These are phyloP conservation scores for Phytophthora citrophthora DNA, from an alignment of 352 stramenopile genomes.

Conservation along the genomic window DNA sequence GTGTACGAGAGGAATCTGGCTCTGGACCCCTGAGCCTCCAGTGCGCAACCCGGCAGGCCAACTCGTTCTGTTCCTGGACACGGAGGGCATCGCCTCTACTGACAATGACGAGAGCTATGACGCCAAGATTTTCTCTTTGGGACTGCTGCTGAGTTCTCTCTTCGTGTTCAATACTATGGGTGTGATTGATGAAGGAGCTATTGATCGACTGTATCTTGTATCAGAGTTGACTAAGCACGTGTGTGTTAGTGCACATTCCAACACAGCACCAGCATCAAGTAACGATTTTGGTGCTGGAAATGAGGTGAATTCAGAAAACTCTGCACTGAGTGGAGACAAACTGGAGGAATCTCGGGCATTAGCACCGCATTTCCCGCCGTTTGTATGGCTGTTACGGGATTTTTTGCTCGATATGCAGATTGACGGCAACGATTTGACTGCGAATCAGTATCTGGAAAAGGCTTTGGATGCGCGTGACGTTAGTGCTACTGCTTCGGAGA, in stretches of 20 bases:
- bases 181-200: conserved; percentile 88
- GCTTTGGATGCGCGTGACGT: conserved; percentile 65
- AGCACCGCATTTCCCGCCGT: conserved; percentile 82
- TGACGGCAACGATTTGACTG: conserved; percentile 59
- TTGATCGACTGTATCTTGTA: conserved; percentile 85
- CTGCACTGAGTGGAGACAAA: conserved; percentile 37
- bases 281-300: conserved; percentile 5
- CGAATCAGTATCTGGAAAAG: conserved; percentile 83
- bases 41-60: conserved; percentile 67
- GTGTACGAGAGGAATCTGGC: conserved; percentile 87
- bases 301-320: conserved; percentile 15
- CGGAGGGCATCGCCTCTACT: conserved; percentile 83
- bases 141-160: conserved; percentile 77
- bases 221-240: conserved; percentile 88
- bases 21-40: conserved; percentile 70
- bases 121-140: conserved; percentile 88
- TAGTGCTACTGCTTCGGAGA: conserved; percentile 35
- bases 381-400: conserved; percentile 84
- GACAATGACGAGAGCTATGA: conserved; percentile 91
- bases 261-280: neutral
- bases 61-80: conserved; percentile 85
- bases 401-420: conserved; percentile 85
- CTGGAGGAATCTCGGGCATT: conserved; percentile 56
- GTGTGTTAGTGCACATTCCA: conserved; percentile 58
- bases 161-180: conserved; percentile 92